Evolutionary conservation across 2,329 filamentous ascomycete genomes (phyloP), one percentile per base, ranked within the genome.

Genomic region (Thielaviopsis ethacetica): DNA sequence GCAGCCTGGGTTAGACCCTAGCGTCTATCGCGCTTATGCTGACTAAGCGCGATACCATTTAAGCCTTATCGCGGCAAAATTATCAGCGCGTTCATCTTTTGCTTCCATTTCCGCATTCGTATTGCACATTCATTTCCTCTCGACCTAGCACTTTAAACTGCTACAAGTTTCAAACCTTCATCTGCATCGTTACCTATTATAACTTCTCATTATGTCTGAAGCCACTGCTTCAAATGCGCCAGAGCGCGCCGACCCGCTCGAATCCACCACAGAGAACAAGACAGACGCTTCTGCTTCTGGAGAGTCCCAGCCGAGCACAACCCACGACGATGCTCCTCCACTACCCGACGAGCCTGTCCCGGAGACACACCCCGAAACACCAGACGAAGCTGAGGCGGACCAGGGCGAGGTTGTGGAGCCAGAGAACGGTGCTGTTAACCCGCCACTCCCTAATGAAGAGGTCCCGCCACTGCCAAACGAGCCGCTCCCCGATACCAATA

Each of bases 381-480:
- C 19, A 50, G 41, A 56, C 17, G 27, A 50, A 13, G 38, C 24
- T n/a, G 54, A 34, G 41, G 44, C 41, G 13, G 52, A 59, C 51
- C 57, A 55, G 47, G 57, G 52, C 52, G 57, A 59, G n/a, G 24
- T 55, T 26, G 19, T 2, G 10, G 17, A 44, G 38, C 17, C 49
- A 15, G 59, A 56, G 15, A 4, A 41, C 10, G 30, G 41, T 6
- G 26, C 52, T 13, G 53, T 47, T 17, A 44, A 26, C 34, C 54
- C 57, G 2, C 56, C 60, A 9, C 49, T 58, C 12, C 53, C 58
- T 7, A 34, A 58, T 41, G 61, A 62, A 53, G 56, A 56, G 34
- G 54, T 41, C 22, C 60, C 62, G 0, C 59, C 62, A 17, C 53
- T 63, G 24, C 61, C 61, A 49, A 27, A 58, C 47, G 61, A 63